phyloP scores from a whole-genome alignment of 2,329 filamentous ascomycete species.

The Aspergillus caelatus region DNA sequence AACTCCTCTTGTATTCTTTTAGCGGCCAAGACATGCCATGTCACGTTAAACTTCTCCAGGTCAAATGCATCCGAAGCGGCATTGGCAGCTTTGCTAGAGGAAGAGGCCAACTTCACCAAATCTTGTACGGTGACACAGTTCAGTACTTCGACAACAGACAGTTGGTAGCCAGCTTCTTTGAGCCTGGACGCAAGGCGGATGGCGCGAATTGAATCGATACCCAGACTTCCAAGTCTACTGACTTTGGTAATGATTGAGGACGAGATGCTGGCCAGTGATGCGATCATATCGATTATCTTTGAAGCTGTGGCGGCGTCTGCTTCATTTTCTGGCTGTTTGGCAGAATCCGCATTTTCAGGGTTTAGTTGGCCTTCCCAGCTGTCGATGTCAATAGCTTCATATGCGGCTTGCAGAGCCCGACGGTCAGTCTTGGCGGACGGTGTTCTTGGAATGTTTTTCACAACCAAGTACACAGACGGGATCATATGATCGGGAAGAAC shows the following conservation, averaged over 20 bases:
- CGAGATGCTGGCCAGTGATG: slow-evolving; percentile 25
- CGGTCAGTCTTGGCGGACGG: slow-evolving; percentile 39
- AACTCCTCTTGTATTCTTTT: slow-evolving; percentile 23
- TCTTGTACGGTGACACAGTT: slow-evolving; percentile 33
- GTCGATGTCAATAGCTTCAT: slow-evolving; percentile 30
- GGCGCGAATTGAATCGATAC: slow-evolving; percentile 36
- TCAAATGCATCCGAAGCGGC: slow-evolving; percentile 15
- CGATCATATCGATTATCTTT: slow-evolving; percentile 26
- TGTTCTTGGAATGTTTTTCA: slow-evolving; percentile 32
- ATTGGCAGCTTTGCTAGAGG: not conserved
- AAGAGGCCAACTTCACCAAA: slow-evolving; percentile 20
- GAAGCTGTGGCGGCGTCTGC: slow-evolving; percentile 1
- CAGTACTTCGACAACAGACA: slow-evolving; percentile 35
- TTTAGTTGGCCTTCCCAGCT: slow-evolving; percentile 29
- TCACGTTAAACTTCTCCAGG: slow-evolving; percentile 25
- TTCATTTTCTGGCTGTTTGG: not conserved
- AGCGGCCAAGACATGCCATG: slow-evolving; percentile 22
- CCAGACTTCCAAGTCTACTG: slow-evolving; percentile 30
- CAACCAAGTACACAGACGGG: slow-evolving; percentile 34
- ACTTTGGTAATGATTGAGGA: slow-evolving; percentile 22
- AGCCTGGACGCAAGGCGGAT: slow-evolving; percentile 32
- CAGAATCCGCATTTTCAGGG: slow-evolving; percentile 13
- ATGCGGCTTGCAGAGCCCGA: slow-evolving; percentile 29
- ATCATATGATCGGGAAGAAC: slow-evolving; percentile 38
- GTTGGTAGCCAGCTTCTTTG: slow-evolving; percentile 24